Evolutionary conservation across 2,329 filamentous ascomycete species (phyloP), one percentile per base, ranked within the genome.

Genomic region (Zymoseptoria tritici): DNA sequence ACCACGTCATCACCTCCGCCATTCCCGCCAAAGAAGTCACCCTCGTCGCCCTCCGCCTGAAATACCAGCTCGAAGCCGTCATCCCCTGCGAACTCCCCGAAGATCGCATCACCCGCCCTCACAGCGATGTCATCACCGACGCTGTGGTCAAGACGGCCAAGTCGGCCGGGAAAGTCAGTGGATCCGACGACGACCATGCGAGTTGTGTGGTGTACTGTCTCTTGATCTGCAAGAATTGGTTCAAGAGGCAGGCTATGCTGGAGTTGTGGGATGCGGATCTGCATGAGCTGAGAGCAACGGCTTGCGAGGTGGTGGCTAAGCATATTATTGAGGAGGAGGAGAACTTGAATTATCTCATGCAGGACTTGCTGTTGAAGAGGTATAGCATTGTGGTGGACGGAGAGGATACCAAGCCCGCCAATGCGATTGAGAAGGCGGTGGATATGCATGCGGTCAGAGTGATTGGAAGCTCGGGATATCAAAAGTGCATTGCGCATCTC

Each of bases 181-280:
- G 66, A 52, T 61, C 60, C 22, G 61, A 60, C 20, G 69, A 71
- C 24, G 84, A 96, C 52, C 80, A 93, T 71, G 80, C 79, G 31
- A 84, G 87, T 9, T 97, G 92, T 67, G 89, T 97, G 3, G 88
- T 96, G 2, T 96, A 86, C 74, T 88, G 89, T 66, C 78, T 97
- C 58, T 81, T 97, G 3, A 84, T 96, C 8, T 85, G 84, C 67
- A 79, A 86, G 68, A 80, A 83, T 67, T 88, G 85, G 85, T 97
- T 97, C 76, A 86, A 84, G 71, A 85, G 84, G 62, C 92, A 97
- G 76, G 85, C 91, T 1, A 63, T 81, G 26, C 74, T 86, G 6
- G 94, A 99, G 79, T 83, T 97, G 2, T 99, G 93, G 91, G 93
- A 99, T 74, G 86, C 92, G 6, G 88, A 91, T 61, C 80, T 97